Evolutionary conservation across 257 asterid genomes (phyloP), one percentile per base, ranked within the genome.

Genomic region (Primulina huaijiensis): DNA sequence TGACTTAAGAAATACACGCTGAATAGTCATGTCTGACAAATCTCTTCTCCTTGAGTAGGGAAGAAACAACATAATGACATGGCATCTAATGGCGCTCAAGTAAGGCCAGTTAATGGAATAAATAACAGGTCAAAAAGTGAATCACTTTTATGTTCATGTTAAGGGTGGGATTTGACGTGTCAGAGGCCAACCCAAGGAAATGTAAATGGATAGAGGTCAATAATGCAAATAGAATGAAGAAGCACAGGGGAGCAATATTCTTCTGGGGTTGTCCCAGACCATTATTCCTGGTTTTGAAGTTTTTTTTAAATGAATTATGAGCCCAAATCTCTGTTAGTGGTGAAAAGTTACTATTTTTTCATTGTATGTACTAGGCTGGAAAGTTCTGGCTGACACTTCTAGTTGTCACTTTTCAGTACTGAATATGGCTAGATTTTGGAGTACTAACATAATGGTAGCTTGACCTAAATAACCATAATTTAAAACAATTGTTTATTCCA

Each of bases 401-500:
- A 4, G 4, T 31, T 31, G 4, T 57, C 30, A 30, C 4, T 43
- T 56, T 59, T 70, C 57, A 29, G 52, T 40, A 62, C 64, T 43
- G n/a, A 17, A 25, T 33, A 60, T 5, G 37, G 46, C 74, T 46
- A 35, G 35, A 53, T 30, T 62, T 40, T 62, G 68, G 30, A 64
- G 34, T 31, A 33, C 29, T 29, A 64, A 29, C 50, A 37, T 35
- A 7, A 21, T 37, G 31, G 43, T 67, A 59, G 35, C 20, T 19
- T 60, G 40, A 61, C 57, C 3, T 35, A 35, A 19, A 12, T 66
- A 60, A 38, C 34, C 31, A 11, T 37, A 50, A n/a, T 16, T 52
- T 61, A 11, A 55, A 58, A 33, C 16, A 62, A 30, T 35, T 68
- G 6, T 65, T 69, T 57, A 52, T 25, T 69, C 25, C 46, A 64